Percentiles rank a stretch among this genome's conserved stretches.
phyloP scores from a whole-genome alignment of 768 basidiomycete genomes.

The Rhodotorula paludigena region DNA sequence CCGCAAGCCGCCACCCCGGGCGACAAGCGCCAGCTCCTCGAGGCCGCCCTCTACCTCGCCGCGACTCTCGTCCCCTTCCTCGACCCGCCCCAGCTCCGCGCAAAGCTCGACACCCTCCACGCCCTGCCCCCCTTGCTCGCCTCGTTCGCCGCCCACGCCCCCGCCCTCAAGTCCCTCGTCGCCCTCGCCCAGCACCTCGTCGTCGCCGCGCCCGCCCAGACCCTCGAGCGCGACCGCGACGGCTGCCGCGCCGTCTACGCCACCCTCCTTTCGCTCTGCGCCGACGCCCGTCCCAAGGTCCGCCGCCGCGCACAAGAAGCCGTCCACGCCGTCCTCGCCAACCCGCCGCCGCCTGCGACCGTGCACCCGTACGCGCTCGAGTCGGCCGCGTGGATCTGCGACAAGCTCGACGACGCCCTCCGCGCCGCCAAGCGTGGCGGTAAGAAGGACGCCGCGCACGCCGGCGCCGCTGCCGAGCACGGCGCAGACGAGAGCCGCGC shows the following conservation, averaged over 20 bases:
- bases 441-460: conserved; percentile 57
- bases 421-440: conserved; percentile 60
- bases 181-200: conserved; percentile 68
- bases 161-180: conserved; percentile 71
- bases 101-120: conserved; percentile 65
- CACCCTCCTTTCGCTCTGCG: conserved; percentile 70
- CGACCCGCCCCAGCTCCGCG: conserved; percentile 68
- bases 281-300: conserved; percentile 90
- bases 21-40: conserved; percentile 69
- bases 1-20: conserved; percentile 54
- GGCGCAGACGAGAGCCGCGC: conserved; percentile 63
- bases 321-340: conserved; percentile 67
- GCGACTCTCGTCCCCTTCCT: conserved; percentile 73
- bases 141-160: conserved; percentile 46
- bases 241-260: conserved; percentile 74
- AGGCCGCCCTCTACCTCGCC: conserved; percentile 77
- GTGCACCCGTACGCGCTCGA: conserved; percentile 80
- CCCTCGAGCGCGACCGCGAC: conserved; percentile 53
- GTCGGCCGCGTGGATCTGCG: conserved; percentile 72
- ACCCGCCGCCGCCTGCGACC: conserved; percentile 69
- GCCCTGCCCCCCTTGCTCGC: conserved; percentile 77
- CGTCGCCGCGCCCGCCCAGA: conserved; percentile 61
- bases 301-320: conserved; percentile 83
- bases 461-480: conserved; percentile 51
- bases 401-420: conserved; percentile 62